Evolutionary conservation across 2,329 filamentous ascomycete genomes (phyloP), one percentile per base, ranked within the genome.

Genomic region (Cladosporium sp.): DNA sequence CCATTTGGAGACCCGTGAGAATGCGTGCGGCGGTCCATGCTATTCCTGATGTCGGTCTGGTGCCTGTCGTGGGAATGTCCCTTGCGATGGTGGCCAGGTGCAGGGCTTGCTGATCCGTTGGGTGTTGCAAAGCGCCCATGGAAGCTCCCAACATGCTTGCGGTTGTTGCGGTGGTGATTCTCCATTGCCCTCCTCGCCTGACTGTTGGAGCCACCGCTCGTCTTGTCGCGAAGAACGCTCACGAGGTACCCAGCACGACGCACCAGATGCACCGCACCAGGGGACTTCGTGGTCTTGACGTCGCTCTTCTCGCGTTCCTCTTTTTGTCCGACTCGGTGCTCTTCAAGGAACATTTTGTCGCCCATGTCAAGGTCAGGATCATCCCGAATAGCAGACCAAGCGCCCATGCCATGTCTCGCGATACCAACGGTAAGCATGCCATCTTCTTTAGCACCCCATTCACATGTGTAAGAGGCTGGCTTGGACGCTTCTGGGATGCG

Each of bases 281-380:
- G 93, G 2, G 92, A 95, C 64, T 95, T 95, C 34, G 88, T 87
- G 14, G 78, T 77, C 63, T 83, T 83, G 58, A 81, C 73, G 18
- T 87, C 85, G 13, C 75, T 82, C 63, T 89, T 89, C 64, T 78
- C 87, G 34, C 93, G 86, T 69, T 96, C 90, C 63, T 93, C 91
- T 68, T 97, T 97, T 73, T 95, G 93, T 69, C 95, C 93, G 14
- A 97, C 92, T n/a, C 92, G 87, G 68, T 97, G 91, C 70, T 98
- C 95, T 67, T 98, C 93, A 1, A 98, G 74, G 73, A 95, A 98
- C 67, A 97, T 88, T 66, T 96, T 97, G 63, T 95, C 90, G 1
- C 77, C 74, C 74, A 98, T 84, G 8, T 84, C 87, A 18, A 98
- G 81, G 32, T 96, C 90, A 1, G 82, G 74, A 65, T 98, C 93